phyloP scores from a whole-genome alignment of 345 rosid genomes.

The Arabis hirsuta region DNA sequence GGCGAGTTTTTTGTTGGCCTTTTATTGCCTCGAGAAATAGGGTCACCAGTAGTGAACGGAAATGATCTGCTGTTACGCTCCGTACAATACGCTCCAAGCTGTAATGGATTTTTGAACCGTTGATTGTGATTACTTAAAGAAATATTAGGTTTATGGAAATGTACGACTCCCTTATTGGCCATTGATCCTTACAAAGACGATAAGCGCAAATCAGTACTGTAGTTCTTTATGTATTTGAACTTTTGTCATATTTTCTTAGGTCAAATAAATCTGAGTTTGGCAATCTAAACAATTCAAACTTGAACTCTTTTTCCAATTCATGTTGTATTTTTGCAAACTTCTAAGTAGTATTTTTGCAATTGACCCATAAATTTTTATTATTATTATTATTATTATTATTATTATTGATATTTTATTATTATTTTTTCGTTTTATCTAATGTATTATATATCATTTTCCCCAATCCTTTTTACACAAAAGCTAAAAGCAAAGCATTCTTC shows the following conservation, averaged over 20 bases:
- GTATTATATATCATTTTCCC: too few species aligned
- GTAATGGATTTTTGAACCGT: not conserved
- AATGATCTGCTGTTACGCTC: conserved; percentile 6
- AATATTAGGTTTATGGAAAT: too few species aligned
- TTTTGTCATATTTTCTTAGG: conserved; percentile 25
- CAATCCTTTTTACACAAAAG: too few species aligned
- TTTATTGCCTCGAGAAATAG: conserved; percentile 47
- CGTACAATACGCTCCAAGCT: not conserved
- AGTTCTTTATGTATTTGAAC: conserved; percentile 20
- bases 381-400: too few species aligned
- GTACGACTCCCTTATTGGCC: too few species aligned
- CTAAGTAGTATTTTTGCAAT: too few species aligned
- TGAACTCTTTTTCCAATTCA: conserved; percentile 54
- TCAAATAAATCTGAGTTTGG: conserved; percentile 13
- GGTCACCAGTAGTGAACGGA: conserved; percentile 21
- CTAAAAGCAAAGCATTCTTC: too few species aligned
- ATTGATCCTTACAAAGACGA: conserved; percentile 62
- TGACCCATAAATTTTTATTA: too few species aligned
- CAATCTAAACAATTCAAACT: not conserved
- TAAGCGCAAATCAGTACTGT: conserved; percentile 70
- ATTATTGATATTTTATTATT: too few species aligned
- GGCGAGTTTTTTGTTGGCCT: conserved; percentile 30
- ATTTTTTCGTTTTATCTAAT: too few species aligned
- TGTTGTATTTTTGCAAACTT: too few species aligned
- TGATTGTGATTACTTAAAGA: conserved; percentile 12